These are phyloP conservation scores for Fraxinus sp. DNA, from an alignment of 305 asterid genomes.

Conservation along the genomic window DNA sequence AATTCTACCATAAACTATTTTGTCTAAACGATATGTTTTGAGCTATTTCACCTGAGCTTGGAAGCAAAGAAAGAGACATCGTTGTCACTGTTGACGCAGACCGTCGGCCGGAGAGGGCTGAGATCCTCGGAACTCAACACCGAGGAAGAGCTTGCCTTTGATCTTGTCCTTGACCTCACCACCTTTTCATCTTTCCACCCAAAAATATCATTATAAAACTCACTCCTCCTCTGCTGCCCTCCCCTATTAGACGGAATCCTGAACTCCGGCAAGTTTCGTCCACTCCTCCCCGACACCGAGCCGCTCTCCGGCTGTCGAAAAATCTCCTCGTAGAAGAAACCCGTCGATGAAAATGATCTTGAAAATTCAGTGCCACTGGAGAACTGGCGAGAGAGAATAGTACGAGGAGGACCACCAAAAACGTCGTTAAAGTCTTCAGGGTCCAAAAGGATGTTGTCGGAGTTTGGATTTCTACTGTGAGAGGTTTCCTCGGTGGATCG, in stretches of 20 bases:
- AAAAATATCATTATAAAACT: constrained; percentile 60
- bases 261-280: constrained; percentile 67
- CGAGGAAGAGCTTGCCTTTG: constrained; percentile 65
- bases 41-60: constrained; percentile 52
- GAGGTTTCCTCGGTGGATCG: constrained; percentile 38
- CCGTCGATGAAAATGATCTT: constrained; percentile 31
- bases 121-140: constrained; percentile 67
- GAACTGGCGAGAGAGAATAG: constrained; percentile 57
- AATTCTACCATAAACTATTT: neutral
- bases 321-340: constrained; percentile 52
- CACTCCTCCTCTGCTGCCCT: constrained; percentile 19
- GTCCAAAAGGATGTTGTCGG: constrained; percentile 21
- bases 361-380: constrained; percentile 32
- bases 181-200: constrained; percentile 59
- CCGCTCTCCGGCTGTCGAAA: constrained; percentile 46
- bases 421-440: constrained; percentile 74
- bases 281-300: constrained; percentile 28
- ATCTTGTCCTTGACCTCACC: constrained; percentile 60
- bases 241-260: constrained; percentile 48
- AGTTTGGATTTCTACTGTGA: constrained; percentile 26
- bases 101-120: constrained; percentile 65
- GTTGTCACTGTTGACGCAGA: constrained; percentile 32
- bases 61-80: constrained; percentile 54
- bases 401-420: constrained; percentile 83
- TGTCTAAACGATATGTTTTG: neutral